Conservation (phyloP, 139 green algal species). For the Chlorella ohadii region DNA sequence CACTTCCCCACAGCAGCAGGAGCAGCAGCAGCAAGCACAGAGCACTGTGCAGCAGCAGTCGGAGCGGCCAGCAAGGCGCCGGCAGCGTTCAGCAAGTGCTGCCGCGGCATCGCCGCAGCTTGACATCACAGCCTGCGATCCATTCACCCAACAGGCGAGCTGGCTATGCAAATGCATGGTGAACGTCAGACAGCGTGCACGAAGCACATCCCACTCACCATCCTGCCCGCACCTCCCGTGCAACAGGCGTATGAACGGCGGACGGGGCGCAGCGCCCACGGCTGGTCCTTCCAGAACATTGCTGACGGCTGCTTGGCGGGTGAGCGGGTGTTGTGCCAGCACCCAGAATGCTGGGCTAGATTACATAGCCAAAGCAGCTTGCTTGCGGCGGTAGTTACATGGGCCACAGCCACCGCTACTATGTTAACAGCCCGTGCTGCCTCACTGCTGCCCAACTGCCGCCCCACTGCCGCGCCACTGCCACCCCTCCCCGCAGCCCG, state of each 20-base stretch:
- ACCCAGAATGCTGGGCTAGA: no score
- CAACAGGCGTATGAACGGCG: neutral
- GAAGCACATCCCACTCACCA: no score
- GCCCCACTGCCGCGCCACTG: neutral
- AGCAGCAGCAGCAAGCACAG: neutral
- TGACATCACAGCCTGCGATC: conserved; percentile 12
- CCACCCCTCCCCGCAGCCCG: neutral
- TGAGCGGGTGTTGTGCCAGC: neutral
- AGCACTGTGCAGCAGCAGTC: neutral
- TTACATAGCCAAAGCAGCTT: no score
- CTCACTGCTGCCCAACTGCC: no score
- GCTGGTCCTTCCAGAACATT: conserved; percentile 14
- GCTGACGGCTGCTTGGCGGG: conserved; percentile 11
- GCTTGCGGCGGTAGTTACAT: no score
- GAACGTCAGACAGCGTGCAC: no score
- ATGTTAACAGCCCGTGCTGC: no score
- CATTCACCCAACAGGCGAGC: neutral
- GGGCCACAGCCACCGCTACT: no score
- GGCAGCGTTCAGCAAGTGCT: no score
- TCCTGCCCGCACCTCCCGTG: no score
- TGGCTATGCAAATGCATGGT: no score
- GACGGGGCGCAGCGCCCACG: neutral
- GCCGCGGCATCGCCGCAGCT: neutral
- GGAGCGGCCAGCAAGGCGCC: neutral
- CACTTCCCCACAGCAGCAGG: neutral